Percentiles rank a stretch among this genome's conserved stretches.
Evolutionary conservation across 2,329 filamentous ascomycete genomes (phyloP).

Genomic region (Verticillium albo-atrum): DNA sequence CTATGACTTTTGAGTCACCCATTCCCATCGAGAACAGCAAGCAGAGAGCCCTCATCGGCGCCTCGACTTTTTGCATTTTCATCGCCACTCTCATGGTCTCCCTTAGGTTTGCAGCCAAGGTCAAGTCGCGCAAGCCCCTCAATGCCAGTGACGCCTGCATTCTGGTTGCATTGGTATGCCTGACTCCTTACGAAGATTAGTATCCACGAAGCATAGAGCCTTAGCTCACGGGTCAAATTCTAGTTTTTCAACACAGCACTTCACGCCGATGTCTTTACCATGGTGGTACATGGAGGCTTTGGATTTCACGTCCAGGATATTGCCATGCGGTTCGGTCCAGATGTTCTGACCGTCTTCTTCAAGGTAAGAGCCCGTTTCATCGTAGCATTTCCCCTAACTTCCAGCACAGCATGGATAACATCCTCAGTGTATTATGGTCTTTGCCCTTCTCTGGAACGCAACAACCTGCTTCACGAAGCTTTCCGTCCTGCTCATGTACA

Average conservation of each 20-base stretch:
- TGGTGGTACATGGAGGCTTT: conserved; percentile 5
- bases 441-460: conserved; percentile 1
- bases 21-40: conserved; percentile 6
- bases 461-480: conserved; percentile 13
- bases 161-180: conserved; percentile 3
- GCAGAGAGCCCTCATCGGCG: conserved; percentile 3
- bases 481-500: conserved; percentile 24
- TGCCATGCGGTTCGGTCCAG: conserved; percentile 3
- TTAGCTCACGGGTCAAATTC: neutral
- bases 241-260: conserved; percentile 7
- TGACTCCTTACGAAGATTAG: neutral
- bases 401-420: neutral
- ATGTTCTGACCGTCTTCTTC: conserved; percentile 4
- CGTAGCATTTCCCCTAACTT: neutral
- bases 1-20: conserved; percentile 1
- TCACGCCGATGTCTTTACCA: conserved; percentile 2
- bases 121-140: neutral
- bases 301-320: conserved; percentile 5
- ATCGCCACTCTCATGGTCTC: conserved; percentile 3
- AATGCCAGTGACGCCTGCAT: conserved; percentile 6
- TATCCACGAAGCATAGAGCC: neutral
- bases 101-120: conserved; percentile 1
- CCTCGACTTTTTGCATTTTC: conserved; percentile 3
- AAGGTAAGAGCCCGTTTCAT: neutral
- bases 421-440: conserved; percentile 1